Evolutionary conservation across 1,284 basidiomycete genomes (phyloP).

Genomic region (Uromyces viciae-fabae): DNA sequence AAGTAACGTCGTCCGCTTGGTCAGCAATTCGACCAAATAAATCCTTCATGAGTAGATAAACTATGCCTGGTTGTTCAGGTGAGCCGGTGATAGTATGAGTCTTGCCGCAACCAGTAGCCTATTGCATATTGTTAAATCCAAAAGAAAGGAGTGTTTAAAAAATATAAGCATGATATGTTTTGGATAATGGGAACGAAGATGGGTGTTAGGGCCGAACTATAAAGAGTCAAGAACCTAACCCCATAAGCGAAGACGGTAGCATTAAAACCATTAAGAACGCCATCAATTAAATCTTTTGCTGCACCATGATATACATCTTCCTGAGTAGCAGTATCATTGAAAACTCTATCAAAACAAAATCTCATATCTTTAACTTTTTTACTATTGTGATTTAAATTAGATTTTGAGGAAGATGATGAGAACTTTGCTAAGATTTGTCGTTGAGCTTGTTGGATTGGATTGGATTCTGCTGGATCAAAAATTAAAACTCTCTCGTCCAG

Average conservation of each 20-base stretch:
- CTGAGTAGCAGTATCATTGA: slow-evolving; percentile 72
- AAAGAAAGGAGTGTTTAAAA: neutral
- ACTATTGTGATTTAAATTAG: neutral
- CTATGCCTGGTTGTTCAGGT: slow-evolving; percentile 78
- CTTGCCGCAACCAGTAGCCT: slow-evolving; percentile 97
- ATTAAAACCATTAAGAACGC: slow-evolving; percentile 87
- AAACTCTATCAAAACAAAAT: slow-evolving; percentile 92
- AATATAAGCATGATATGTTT: neutral
- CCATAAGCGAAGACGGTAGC: slow-evolving; percentile 96
- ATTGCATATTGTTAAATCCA: too few species aligned
- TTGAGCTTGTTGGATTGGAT: slow-evolving; percentile 57
- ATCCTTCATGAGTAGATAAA: slow-evolving; percentile 93
- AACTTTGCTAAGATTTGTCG: slow-evolving; percentile 39
- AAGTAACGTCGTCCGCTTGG: slow-evolving; percentile 71
- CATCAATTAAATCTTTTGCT: slow-evolving; percentile 73
- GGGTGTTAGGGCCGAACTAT: slow-evolving; percentile 2
- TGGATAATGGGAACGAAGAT: neutral
- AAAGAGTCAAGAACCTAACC: slow-evolving; percentile 60
- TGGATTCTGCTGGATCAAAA: slow-evolving; percentile 89
- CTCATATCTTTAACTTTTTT: slow-evolving; percentile 57
- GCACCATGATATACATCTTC: slow-evolving; percentile 80
- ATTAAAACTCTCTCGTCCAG: slow-evolving; percentile 64
- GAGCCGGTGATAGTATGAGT: slow-evolving; percentile 95
- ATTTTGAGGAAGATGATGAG: neutral
- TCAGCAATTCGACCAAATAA: slow-evolving; percentile 85